Base-by-base conservation (phyloP, 768 basidiomycete genomes). In the Calocybe cyanea region DNA sequence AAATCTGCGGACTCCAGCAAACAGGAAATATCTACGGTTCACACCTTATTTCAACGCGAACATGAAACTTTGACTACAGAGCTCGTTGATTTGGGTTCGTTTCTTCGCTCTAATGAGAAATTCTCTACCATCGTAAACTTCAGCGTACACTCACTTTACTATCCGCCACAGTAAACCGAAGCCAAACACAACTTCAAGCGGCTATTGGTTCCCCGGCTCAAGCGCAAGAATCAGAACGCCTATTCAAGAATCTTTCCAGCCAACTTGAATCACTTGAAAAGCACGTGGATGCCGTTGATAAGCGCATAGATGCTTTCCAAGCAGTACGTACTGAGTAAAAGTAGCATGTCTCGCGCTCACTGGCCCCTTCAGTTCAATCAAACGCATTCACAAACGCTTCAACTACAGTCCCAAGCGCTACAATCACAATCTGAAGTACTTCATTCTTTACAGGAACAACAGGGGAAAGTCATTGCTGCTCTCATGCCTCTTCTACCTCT, bases 401-500 rank as follows among this genome's bases (percentile, higher is more conserved):
- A 82, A 57, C 69, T 70, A 13, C 78, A 85, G 44, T 65, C 69
- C 1, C 76, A 79, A 55, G 68, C 73, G 8, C 62, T 83, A 19
- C 79, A 82, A 57, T 69, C 69, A 13, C 78, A 85, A 44, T 65
- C 69, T 2, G 76, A 79, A 55, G 69, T 72, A 9, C 65, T 86
- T 41, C 81, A 81, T 49, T 71, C 71, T 2, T 59, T 87, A 18
- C 81, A 84, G 53, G 75, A 80, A 17, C 84, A 85, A 51, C 82
- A 85, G 57, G 69, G 64, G 15, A 69, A 72, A 10, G 71, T 85
- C 0, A 59, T 86, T 2, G 58, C 77, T 18, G 66, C 78, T 9
- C 62, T 88, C 1, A 50, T 77, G 0, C 82, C 86, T 6, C 60
- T 88, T 13, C 61, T 83, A 2, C 83, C 85, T 20, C 63, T 83